Evolutionary conservation across 306 rosid genomes (phyloP).

Genomic region (Glycine tomentella): DNA sequence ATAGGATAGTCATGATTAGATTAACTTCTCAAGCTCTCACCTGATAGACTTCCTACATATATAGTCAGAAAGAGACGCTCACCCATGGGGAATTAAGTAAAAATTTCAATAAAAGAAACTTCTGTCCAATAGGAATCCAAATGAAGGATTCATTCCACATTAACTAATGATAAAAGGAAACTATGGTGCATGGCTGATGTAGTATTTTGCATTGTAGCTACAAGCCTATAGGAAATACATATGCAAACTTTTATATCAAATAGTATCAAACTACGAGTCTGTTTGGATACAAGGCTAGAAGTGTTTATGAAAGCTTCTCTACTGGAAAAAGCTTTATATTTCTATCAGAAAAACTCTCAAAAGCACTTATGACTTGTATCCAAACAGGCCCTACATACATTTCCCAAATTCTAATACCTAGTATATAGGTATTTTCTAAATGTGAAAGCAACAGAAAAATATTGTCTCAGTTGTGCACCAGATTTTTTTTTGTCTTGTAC

Average conservation of each 20-base stretch:
- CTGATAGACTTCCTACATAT: too few species aligned
- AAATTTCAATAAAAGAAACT: neutral
- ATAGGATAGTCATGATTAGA: too few species aligned
- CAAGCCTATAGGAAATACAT: neutral
- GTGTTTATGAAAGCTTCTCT: too few species aligned
- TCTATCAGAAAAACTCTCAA: too few species aligned
- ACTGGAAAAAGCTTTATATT: too few species aligned
- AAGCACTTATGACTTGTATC: too few species aligned
- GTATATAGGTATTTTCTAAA: neutral
- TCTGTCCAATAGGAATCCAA: neutral
- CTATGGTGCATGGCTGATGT: neutral
- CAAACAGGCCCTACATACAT: too few species aligned
- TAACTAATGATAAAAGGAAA: neutral
- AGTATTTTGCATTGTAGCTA: slow-evolving; percentile 26
- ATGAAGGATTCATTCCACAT: slow-evolving; percentile 20
- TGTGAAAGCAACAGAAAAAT: slow-evolving; percentile 5
- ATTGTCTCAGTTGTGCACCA: neutral
- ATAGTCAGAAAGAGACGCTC: too few species aligned
- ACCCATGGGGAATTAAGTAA: neutral
- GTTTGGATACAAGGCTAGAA: too few species aligned
- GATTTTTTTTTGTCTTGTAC: neutral
- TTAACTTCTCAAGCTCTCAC: too few species aligned
- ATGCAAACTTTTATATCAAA: neutral
- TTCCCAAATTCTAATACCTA: neutral
- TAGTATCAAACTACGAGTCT: neutral